phyloP scores from a whole-genome alignment of 805 yeast genomes.

The Candida nonsorbophila region DNA sequence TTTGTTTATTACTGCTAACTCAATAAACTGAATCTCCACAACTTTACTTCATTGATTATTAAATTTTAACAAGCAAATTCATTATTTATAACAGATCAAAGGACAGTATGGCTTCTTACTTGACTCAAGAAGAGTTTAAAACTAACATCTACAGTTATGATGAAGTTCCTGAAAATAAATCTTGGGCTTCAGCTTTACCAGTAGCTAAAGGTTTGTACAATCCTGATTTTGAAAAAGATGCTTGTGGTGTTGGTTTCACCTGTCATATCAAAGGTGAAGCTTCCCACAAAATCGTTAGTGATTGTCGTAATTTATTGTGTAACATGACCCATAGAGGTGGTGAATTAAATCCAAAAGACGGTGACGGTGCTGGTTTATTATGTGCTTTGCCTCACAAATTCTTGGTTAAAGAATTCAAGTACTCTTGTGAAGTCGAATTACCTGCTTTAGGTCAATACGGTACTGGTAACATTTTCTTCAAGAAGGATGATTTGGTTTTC shows the following conservation, averaged over 20 bases:
- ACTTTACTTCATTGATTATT: not conserved
- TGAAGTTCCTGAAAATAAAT: constrained; percentile 69
- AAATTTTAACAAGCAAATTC: too few relatives aligned
- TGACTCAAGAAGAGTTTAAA: constrained; percentile 33
- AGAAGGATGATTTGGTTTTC: constrained; percentile 71
- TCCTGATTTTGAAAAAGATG: constrained; percentile 91
- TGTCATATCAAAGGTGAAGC: constrained; percentile 86
- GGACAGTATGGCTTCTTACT: constrained; percentile 25
- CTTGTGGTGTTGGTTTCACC: constrained; percentile 98
- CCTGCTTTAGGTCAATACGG: constrained; percentile 89
- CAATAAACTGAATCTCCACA: too few relatives aligned
- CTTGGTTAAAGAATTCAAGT: constrained; percentile 76
- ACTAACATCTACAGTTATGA: constrained; percentile 58
- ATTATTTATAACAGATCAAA: not conserved
- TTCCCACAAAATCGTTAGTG: constrained; percentile 90
- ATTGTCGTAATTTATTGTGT: constrained; percentile 81
- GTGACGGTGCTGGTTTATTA: constrained; percentile 98
- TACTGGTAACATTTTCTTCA: constrained; percentile 90
- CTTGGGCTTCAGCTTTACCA: constrained; percentile 93
- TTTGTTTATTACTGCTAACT: too few relatives aligned
- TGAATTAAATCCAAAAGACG: constrained; percentile 94
- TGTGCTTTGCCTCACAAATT: constrained; percentile 88
- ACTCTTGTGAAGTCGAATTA: constrained; percentile 58
- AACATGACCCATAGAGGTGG: constrained; percentile 99
- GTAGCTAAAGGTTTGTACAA: constrained; percentile 84